Evolutionary conservation across 225 moss, liverwort and hornwort species (phyloP), one percentile per base, ranked within the genome.

Genomic region (Climacium dendroides): DNA sequence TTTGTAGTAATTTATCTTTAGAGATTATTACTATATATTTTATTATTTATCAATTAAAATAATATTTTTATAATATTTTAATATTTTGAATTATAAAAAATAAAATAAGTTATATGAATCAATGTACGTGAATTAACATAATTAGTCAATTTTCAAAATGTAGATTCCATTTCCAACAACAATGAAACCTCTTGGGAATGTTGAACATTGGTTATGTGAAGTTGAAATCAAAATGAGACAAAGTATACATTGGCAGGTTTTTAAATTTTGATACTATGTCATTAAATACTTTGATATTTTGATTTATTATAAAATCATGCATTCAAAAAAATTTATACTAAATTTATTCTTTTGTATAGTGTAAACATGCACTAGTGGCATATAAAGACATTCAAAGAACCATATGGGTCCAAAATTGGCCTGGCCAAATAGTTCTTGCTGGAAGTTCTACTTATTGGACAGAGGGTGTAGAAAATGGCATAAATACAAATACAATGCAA

Each of bases 401-500:
- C 47, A 19, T 86, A 25, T 98, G 97, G 97, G 97, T 98, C 7
- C 95, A 94, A 91, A 90, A 95, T 63, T 98, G 97, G 97, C 94
- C 96, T 59, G 94, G 97, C 30, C 97, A 98, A 87, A 95, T 98
- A 83, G 97, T 98, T 35, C 89, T 98, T 81, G 94, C 93, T 45
- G 95, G 97, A n/a, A 96, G 96, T 81, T 96, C 95, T 19, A 90
- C 91, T 6, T 96, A 96, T 78, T 98, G 97, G 97, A 98, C 96
- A 25, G 92, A 91, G 43, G 97, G 96, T 60, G 93, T 93, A 3
- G 96, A 98, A 75, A 87, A 84, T 50, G 97, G 93, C 9, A 95
- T 97, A 78, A 94, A 90, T 25, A 92, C 92, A 84, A 90, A 93
- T 13, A 91, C 90, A 72, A 92, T 96, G 95, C 96, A 95, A 87